Evolutionary conservation across 768 basidiomycete species (phyloP), one percentile per base, ranked within the genome.

Genomic region (Hygrocybe coccinea): DNA sequence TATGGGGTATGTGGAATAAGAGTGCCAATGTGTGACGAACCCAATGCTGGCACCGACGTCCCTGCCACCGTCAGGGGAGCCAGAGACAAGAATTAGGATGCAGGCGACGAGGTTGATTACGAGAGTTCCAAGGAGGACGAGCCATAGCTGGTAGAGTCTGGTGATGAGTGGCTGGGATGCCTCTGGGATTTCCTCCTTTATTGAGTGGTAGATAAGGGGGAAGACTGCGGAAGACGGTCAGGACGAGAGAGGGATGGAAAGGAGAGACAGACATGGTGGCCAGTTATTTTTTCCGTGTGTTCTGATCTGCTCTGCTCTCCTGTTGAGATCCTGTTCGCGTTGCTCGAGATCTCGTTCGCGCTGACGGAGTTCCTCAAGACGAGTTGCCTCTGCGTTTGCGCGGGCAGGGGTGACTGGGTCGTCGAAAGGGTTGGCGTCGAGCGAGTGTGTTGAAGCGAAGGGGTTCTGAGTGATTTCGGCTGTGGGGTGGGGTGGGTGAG

Each of bases 181-280:
- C 58, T 90, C 84, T 12, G 92, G 93, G 54, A 97, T 94, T 71
- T 94, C 93, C 56, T 89, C 89, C 64, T 78, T 67, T 65, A 97
- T 95, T 55, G 91, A 88, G 72, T 99, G 97, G 76, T 85, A 97
- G 67, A 99, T 86, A 63, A 99, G 75, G 47, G 95, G 95, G 67
- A 85, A 94, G 77, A 93, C 93, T 95, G 71, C 38, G 47, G 41
- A 46, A 29, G 36, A 59, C 62, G 56, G 43, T 49, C 54, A 58
- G 53, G 56, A 56, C 47, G 45, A 46, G 50, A 10, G 55, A 56
- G 49, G 9, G 46, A 37, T 55, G 29, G 57, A 58, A 12, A 76
- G 88, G 65, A 62, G 15, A 51, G 6, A 76, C 89, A 66, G 62
- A 89, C 93, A 95, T 12, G 84, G 84, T 34, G 95, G 95, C 86